phyloP scores from a whole-genome alignment of 495 filamentous ascomycete genomes.

The Margaritispora aquatica region DNA sequence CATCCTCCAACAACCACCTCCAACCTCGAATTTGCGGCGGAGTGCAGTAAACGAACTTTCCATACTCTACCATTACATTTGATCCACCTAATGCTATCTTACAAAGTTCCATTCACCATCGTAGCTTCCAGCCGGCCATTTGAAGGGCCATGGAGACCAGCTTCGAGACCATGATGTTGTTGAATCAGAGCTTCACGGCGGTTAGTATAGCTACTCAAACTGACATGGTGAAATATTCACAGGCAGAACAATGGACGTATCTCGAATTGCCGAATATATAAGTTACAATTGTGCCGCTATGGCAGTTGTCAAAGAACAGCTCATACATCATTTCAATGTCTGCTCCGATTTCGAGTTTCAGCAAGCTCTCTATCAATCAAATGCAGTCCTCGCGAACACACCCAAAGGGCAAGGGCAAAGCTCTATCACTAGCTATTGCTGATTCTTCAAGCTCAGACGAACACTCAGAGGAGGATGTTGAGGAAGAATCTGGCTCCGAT shows the following conservation, averaged over 20 bases:
- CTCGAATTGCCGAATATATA: constrained; percentile 18
- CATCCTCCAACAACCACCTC: not conserved
- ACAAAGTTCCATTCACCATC: not conserved
- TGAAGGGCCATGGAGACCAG: constrained; percentile 16
- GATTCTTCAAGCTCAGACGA: constrained; percentile 6
- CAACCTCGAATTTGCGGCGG: constrained; percentile 4
- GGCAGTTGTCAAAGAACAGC: constrained; percentile 17
- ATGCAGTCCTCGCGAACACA: constrained; percentile 18
- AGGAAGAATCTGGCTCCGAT: not conserved
- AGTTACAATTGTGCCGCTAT: constrained; percentile 10
- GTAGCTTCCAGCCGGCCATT: constrained; percentile 25
- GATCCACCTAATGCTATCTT: constrained; percentile 6
- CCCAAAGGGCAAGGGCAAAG: constrained; percentile 20
- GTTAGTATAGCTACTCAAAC: constrained; percentile 1
- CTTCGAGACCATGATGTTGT: constrained; percentile 10
- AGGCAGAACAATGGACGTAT: constrained; percentile 11
- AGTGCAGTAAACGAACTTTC: constrained; percentile 1
- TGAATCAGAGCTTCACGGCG: constrained; percentile 19
- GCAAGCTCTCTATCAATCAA: constrained; percentile 21
- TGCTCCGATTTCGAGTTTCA: constrained; percentile 20
- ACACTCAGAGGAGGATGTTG: not conserved
- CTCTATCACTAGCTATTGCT: not conserved
- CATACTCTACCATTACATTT: not conserved
- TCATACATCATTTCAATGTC: constrained; percentile 32
- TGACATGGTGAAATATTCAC: constrained; percentile 15